Conservation (phyloP, 1,284 basidiomycete species). For the Chondrostereum purpureum region DNA sequence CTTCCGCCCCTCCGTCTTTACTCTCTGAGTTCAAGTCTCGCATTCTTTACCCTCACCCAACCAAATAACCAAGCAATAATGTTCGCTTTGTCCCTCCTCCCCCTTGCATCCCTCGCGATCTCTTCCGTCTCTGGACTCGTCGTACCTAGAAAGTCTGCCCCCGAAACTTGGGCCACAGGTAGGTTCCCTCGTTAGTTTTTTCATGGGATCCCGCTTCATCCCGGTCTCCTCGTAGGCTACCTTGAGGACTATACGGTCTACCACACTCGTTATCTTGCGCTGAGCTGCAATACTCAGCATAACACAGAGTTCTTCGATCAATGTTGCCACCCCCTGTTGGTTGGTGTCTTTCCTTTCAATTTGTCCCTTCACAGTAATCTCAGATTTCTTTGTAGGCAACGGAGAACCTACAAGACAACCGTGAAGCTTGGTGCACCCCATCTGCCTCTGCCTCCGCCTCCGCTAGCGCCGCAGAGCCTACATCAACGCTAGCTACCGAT, state of each 20-base stretch:
- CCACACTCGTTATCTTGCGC: constrained; percentile 55
- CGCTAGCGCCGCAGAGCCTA: constrained; percentile 15
- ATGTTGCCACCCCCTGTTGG: constrained; percentile 45
- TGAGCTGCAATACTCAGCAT: constrained; percentile 57
- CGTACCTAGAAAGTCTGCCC: constrained; percentile 39
- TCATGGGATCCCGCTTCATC: not conserved
- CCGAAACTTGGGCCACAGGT: constrained; percentile 33
- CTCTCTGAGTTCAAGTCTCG: too few species aligned
- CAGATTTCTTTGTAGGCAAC: not conserved
- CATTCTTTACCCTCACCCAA: too few species aligned
- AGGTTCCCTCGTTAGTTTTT: not conserved
- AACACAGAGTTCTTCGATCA: constrained; percentile 58
- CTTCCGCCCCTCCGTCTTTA: not conserved
- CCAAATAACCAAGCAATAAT: constrained; percentile 27
- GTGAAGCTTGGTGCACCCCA: constrained; percentile 40
- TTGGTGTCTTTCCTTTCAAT: constrained; percentile 19
- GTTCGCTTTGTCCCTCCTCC: constrained; percentile 40
- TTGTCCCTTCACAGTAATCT: constrained; percentile 4
- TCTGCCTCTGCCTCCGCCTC: constrained; percentile 17
- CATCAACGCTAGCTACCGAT: constrained; percentile 15
- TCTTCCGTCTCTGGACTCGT: constrained; percentile 34
- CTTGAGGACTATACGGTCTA: constrained; percentile 59
- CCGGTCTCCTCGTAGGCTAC: constrained; percentile 18
- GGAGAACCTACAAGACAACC: not conserved
- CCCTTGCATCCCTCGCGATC: constrained; percentile 42